Percentiles rank a stretch among this genome's conserved stretches.
These are phyloP conservation scores for Evernia prunastri DNA, from an alignment of 495 filamentous ascomycete genomes.

Conservation along the genomic window DNA sequence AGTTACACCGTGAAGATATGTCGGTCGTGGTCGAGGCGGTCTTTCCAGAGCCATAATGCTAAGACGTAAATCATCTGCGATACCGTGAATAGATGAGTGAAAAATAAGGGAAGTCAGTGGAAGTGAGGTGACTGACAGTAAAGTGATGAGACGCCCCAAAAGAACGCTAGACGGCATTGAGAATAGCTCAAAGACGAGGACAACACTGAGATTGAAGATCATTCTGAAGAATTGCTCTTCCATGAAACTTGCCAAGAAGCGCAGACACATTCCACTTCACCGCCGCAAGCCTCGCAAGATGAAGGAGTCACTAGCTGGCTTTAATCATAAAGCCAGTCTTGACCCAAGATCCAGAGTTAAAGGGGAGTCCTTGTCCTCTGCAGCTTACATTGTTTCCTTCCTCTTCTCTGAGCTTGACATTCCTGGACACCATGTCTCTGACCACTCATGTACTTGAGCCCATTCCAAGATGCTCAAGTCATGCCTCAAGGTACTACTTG, in stretches of 20 bases:
- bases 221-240: neutral
- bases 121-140: neutral
- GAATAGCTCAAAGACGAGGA: neutral
- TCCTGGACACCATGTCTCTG: neutral
- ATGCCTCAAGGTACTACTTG: neutral
- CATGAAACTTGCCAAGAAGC: neutral
- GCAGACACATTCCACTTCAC: neutral
- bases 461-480: neutral
- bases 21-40: neutral
- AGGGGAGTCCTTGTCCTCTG: neutral
- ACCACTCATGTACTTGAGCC: neutral
- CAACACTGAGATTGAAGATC: neutral
- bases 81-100: neutral
- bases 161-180: neutral
- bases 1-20: neutral
- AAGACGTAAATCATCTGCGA: neutral
- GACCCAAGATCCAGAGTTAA: neutral
- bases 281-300: neutral
- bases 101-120: neutral
- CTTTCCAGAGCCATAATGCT: neutral
- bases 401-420: neutral
- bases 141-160: neutral
- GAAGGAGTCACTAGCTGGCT: neutral
- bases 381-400: neutral
- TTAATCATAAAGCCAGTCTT: neutral